Evolutionary conservation across 768 basidiomycete species (phyloP).

Genomic region (Russula foetens): DNA sequence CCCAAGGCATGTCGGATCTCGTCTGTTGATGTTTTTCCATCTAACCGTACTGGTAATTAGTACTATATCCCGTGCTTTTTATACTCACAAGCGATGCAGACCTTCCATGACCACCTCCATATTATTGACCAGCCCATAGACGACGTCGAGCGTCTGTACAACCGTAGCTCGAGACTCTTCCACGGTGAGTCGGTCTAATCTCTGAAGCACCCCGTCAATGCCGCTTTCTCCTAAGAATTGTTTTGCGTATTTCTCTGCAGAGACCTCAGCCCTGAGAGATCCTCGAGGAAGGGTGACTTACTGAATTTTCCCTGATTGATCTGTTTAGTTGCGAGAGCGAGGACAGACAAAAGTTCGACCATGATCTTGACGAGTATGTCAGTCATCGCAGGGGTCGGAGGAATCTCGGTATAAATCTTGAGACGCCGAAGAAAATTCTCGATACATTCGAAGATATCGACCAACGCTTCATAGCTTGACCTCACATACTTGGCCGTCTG

Average conservation of each 20-base stretch:
- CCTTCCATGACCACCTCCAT: not conserved
- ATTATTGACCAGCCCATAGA: not conserved
- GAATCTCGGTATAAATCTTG: not conserved
- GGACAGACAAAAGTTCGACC: not conserved
- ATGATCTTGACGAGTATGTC: not conserved
- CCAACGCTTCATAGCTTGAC: not conserved
- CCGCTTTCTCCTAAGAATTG: not conserved
- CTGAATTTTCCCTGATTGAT: not conserved
- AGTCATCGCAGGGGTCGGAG: not conserved
- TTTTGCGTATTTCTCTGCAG: not conserved
- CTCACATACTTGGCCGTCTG: not conserved
- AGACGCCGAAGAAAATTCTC: not conserved
- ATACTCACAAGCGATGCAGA: not conserved
- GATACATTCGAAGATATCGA: not conserved
- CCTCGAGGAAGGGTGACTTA: not conserved
- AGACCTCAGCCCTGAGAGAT: not conserved
- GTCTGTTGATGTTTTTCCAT: not conserved
- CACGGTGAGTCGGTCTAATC: not conserved
- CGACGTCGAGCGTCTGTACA: not conserved
- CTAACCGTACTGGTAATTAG: not conserved
- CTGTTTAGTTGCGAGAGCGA: not conserved
- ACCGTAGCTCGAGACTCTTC: not conserved
- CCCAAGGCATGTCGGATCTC: not conserved
- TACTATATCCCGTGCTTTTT: no score
- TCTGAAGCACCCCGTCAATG: not conserved